phyloP scores from a whole-genome alignment of 2,329 filamentous ascomycete genomes.

The Aspergillus pseudoviridinutans region DNA sequence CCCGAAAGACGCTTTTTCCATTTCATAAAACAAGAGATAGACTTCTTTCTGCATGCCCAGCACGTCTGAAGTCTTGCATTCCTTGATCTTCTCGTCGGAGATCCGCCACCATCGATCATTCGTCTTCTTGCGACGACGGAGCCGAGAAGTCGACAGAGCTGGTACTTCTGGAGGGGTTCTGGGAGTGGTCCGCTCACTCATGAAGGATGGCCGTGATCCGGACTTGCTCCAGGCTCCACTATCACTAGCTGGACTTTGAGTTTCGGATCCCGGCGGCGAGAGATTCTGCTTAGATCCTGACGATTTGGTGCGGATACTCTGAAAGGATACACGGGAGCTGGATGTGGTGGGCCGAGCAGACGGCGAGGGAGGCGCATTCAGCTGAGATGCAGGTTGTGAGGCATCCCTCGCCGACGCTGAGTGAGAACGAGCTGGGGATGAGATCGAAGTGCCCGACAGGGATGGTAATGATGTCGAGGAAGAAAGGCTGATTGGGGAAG shows the following conservation, averaged over 20 bases:
- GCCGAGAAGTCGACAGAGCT: conserved; percentile 30
- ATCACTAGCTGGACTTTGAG: conserved; percentile 23
- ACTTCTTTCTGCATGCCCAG: conserved; percentile 93
- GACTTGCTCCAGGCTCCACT: conserved; percentile 23
- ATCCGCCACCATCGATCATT: conserved; percentile 94
- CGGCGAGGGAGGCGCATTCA: conserved; percentile 13
- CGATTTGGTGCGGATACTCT: conserved; percentile 27
- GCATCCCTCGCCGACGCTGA: conserved; percentile 13
- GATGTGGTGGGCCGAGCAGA: conserved; percentile 25
- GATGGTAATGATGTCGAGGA: conserved; percentile 33
- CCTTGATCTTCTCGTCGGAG: conserved; percentile 93
- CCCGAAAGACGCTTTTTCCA: conserved; percentile 52
- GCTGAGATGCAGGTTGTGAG: conserved; percentile 10
- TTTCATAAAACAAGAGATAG: conserved; percentile 92
- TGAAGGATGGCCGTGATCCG: conserved; percentile 19
- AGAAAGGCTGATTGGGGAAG: conserved; percentile 27
- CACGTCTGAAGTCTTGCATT: conserved; percentile 88
- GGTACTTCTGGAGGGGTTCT: conserved; percentile 21
- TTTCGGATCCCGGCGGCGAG: conserved; percentile 18
- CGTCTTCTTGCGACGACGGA: conserved; percentile 57
- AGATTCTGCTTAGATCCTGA: conserved; percentile 22
- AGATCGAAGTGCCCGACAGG: conserved; percentile 26
- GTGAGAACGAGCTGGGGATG: conserved; percentile 14
- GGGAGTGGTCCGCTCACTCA: conserved; percentile 20
- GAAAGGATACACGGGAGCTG: conserved; percentile 31